Percentiles rank a stretch among this genome's conserved stretches.
Conservation (phyloP, 2,329 filamentous ascomycete genomes). For the Pyrenophora teres region DNA sequence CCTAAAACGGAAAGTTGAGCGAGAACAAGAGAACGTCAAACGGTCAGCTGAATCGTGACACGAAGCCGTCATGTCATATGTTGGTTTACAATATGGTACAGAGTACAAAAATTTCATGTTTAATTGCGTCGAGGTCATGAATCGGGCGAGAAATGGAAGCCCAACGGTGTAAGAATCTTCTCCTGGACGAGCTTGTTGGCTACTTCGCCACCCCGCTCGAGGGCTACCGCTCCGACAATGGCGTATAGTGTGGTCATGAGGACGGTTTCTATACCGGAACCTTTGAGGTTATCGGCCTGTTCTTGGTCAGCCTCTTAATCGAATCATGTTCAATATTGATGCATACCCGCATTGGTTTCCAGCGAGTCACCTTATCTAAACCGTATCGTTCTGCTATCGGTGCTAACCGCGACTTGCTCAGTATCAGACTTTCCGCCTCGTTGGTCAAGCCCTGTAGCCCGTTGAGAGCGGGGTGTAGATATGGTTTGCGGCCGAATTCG, state of each 20-base stretch:
- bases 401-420: constrained; percentile 69
- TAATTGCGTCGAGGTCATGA: constrained; percentile 11
- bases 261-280: constrained; percentile 76
- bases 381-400: constrained; percentile 72
- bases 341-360: constrained; percentile 82
- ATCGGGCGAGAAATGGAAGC: constrained; percentile 37
- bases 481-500: constrained; percentile 63
- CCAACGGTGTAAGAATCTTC: constrained; percentile 65
- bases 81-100: constrained; percentile 20
- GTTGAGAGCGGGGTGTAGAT: constrained; percentile 70
- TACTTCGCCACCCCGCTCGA: constrained; percentile 81
- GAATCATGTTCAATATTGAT: neutral
- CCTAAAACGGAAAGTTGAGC: no score
- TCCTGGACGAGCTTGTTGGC: constrained; percentile 77
- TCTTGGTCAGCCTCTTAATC: constrained; percentile 1
- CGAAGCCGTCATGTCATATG: constrained; percentile 4
- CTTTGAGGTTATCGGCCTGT: constrained; percentile 68
- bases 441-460: constrained; percentile 73
- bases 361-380: constrained; percentile 76
- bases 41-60: neutral
- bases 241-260: constrained; percentile 80
- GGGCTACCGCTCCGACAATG: constrained; percentile 84
- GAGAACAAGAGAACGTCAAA: no score
- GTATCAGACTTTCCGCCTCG: constrained; percentile 63
- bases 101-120: neutral